These are phyloP conservation scores for Maudiozyma serrabonitensis DNA, from an alignment of 805 yeast genomes.

Conservation along the genomic window DNA sequence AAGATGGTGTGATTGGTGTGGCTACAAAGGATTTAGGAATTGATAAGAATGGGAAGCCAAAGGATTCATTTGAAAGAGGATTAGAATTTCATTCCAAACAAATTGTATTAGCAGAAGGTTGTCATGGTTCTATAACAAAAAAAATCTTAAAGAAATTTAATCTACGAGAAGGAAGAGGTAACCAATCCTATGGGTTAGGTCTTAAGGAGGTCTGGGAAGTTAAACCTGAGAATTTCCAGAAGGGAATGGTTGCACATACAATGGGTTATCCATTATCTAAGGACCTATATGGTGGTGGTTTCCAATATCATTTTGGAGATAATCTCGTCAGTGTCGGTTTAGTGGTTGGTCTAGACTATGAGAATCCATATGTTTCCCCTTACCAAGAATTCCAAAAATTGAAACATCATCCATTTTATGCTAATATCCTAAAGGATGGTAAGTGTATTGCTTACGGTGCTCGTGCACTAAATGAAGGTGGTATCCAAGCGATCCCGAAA, in stretches of 20 bases:
- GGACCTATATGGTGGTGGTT: slow-evolving; percentile 90
- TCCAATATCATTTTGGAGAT: slow-evolving; percentile 94
- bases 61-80: slow-evolving; percentile 83
- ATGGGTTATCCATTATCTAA: slow-evolving; percentile 77
- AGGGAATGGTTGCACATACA: slow-evolving; percentile 77
- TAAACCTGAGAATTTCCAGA: slow-evolving; percentile 63
- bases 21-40: slow-evolving; percentile 93
- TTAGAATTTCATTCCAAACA: slow-evolving; percentile 91
- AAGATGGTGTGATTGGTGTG: slow-evolving; percentile 58
- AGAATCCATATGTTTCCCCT: slow-evolving; percentile 91
- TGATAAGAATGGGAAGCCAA: slow-evolving; percentile 63
- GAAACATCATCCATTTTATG: slow-evolving; percentile 85
- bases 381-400: slow-evolving; percentile 90
- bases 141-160: slow-evolving; percentile 59
- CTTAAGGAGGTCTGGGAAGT: slow-evolving; percentile 97
- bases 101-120: slow-evolving; percentile 94
- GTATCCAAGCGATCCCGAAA: slow-evolving; percentile 85
- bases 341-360: slow-evolving; percentile 91
- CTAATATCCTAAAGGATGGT: slow-evolving; percentile 70
- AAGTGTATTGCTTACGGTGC: slow-evolving; percentile 92
- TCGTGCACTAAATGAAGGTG: slow-evolving; percentile 95
- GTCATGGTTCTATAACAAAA: slow-evolving; percentile 89
- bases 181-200: slow-evolving; percentile 93
- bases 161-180: slow-evolving; percentile 48
- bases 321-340: slow-evolving; percentile 84